A percentile compares a stretch with the other conserved stretches of the same genome.
Evolutionary conservation across 345 rosid species (phyloP).

Genomic region (Linum usitatissimum): DNA sequence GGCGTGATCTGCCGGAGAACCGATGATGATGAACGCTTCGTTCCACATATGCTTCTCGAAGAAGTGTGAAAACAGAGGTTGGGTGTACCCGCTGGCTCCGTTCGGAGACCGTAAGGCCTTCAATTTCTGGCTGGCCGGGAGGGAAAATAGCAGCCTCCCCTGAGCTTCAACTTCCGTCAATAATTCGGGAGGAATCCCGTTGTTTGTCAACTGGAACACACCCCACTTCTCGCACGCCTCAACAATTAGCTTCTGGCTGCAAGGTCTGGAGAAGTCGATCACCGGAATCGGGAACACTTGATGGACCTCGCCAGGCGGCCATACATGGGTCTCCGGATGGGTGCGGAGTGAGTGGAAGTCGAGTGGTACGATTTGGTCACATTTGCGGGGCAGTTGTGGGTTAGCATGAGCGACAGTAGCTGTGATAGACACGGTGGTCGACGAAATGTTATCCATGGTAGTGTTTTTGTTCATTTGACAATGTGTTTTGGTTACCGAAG

Average conservation of each 20-base stretch:
- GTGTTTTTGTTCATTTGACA: too few relatives aligned
- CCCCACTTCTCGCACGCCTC: not conserved
- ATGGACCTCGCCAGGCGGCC: too few relatives aligned
- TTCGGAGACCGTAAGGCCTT: not conserved
- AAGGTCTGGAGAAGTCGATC: not conserved
- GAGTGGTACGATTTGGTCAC: too few relatives aligned
- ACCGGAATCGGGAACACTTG: not conserved
- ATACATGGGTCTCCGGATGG: too few relatives aligned
- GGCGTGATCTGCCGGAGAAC: not conserved
- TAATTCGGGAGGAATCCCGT: not conserved
- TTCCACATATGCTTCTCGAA: not conserved
- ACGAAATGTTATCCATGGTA: too few relatives aligned
- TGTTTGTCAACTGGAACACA: not conserved
- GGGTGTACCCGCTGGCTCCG: not conserved
- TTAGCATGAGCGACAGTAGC: too few relatives aligned
- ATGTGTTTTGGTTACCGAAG: too few relatives aligned
- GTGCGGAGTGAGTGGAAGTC: too few relatives aligned
- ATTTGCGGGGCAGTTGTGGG: too few relatives aligned
- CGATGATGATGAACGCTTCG: not conserved
- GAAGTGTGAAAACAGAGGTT: not conserved
- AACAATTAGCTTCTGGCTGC: not conserved
- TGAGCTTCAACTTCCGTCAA: not conserved
- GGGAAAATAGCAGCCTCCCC: not conserved
- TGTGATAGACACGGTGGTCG: too few relatives aligned
- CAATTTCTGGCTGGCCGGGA: not conserved